These are phyloP conservation scores for Cyclotella kingstonii DNA, from an alignment of 108 stramenopile species.

Conservation along the genomic window DNA sequence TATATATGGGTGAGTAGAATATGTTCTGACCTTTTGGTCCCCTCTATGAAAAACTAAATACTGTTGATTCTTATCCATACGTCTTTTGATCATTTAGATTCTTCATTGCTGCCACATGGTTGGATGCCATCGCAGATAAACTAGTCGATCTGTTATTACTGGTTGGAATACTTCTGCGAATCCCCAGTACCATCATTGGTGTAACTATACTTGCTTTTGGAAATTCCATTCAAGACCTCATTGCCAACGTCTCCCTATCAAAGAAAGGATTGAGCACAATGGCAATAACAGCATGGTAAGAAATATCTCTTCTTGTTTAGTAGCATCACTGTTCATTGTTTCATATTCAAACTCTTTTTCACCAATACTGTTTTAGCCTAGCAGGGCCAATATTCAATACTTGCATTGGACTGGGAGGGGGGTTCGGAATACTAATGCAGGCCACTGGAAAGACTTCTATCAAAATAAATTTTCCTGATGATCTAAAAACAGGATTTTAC, in stretches of 20 bases:
- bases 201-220: conserved; percentile 96
- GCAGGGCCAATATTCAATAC: conserved; percentile 97
- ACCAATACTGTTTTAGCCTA: conserved; percentile 32
- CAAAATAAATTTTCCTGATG: conserved; percentile 27
- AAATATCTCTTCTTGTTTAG: background rate
- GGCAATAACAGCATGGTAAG: conserved; percentile 71
- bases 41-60: no score
- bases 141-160: conserved; percentile 84
- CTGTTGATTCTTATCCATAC: no score
- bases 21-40: no score
- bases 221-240: conserved; percentile 89
- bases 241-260: conserved; percentile 93
- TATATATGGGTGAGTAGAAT: conserved; percentile 52
- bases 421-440: conserved; percentile 56
- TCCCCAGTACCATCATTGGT: conserved; percentile 87
- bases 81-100: no score
- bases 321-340: background rate
- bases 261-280: conserved; percentile 90
- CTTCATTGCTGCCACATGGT: conserved; percentile 89
- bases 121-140: conserved; percentile 91
- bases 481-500: conserved; percentile 41
- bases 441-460: conserved; percentile 39
- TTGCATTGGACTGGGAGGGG: conserved; percentile 75
- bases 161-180: conserved; percentile 76
- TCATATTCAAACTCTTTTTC: background rate